phyloP scores from a whole-genome alignment of 2,329 filamentous ascomycete species.

The Aspergillus tanneri region DNA sequence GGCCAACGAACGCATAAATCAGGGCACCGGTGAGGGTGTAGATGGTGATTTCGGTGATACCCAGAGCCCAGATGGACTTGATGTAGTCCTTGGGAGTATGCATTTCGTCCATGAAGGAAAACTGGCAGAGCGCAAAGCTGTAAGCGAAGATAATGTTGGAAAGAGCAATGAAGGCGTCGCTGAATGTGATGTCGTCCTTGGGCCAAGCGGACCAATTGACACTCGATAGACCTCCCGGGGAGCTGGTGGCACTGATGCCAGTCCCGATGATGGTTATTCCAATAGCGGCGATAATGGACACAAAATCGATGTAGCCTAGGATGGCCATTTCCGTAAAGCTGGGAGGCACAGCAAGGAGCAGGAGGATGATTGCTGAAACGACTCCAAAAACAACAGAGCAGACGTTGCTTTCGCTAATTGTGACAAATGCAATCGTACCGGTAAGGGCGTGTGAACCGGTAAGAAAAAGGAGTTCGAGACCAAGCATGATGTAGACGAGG shows the following conservation, averaged over 20 bases:
- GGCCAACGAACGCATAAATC: slow-evolving; percentile 30
- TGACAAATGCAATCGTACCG: slow-evolving; percentile 47
- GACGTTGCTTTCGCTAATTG: slow-evolving; percentile 38
- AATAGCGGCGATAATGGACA: slow-evolving; percentile 32
- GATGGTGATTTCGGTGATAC: slow-evolving; percentile 9
- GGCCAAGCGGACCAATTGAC: slow-evolving; percentile 19
- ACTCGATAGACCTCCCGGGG: slow-evolving; percentile 19
- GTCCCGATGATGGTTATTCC: slow-evolving; percentile 35
- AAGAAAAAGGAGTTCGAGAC: slow-evolving; percentile 43
- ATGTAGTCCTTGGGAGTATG: slow-evolving; percentile 10
- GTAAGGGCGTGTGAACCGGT: slow-evolving; percentile 48
- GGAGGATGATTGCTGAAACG: slow-evolving; percentile 40
- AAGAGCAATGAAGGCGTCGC: slow-evolving; percentile 27
- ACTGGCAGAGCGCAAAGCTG: slow-evolving; percentile 33
- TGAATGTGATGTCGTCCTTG: slow-evolving; percentile 21
- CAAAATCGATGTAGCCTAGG: slow-evolving; percentile 35
- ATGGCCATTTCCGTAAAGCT: slow-evolving; percentile 35
- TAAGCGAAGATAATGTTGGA: slow-evolving; percentile 37
- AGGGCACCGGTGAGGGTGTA: slow-evolving; percentile 14
- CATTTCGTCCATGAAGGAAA: slow-evolving; percentile 15
- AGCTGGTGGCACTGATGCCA: slow-evolving; percentile 23
- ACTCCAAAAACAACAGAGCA: slow-evolving; percentile 42
- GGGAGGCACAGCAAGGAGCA: slow-evolving; percentile 32
- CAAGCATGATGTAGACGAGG: slow-evolving; percentile 44
- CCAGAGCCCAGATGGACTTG: slow-evolving; percentile 12